Percentiles rank a stretch among this genome's conserved stretches.
These are phyloP conservation scores for Betula pendula DNA, from an alignment of 306 rosid species.

Conservation along the genomic window DNA sequence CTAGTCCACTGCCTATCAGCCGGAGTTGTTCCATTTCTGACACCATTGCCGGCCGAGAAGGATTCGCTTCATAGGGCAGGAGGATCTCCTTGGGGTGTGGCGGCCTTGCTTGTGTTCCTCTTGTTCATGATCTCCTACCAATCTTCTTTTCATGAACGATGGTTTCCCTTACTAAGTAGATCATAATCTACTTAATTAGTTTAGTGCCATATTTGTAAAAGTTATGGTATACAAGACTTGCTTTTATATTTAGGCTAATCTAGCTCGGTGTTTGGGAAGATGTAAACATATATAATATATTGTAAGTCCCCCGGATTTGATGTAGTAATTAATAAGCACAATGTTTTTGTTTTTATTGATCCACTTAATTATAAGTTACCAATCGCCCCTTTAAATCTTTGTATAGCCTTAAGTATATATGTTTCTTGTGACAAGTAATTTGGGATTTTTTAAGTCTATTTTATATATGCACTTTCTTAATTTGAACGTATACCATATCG, in stretches of 20 bases:
- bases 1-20: constrained; percentile 61
- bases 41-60: constrained; percentile 56
- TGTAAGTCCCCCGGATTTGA: background rate
- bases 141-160: constrained; percentile 70
- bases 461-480: too few species aligned
- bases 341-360: too few species aligned
- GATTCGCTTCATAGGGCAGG: constrained; percentile 79
- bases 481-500: too few species aligned
- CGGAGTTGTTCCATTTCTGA: constrained; percentile 26
- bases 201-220: background rate
- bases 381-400: too few species aligned
- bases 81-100: constrained; percentile 91
- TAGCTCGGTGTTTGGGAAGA: background rate
- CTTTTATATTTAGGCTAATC: background rate
- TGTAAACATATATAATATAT: background rate
- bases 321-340: background rate
- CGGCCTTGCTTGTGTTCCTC: constrained; percentile 59
- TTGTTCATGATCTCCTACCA: constrained; percentile 67
- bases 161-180: constrained; percentile 69
- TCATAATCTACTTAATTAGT: constrained; percentile 7
- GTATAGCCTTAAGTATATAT: too few species aligned
- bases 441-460: too few species aligned
- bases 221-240: background rate
- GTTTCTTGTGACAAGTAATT: too few species aligned
- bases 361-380: too few species aligned